Conservation (phyloP, 140 eudicot genomes). For the Erigeron philadelphicus region DNA sequence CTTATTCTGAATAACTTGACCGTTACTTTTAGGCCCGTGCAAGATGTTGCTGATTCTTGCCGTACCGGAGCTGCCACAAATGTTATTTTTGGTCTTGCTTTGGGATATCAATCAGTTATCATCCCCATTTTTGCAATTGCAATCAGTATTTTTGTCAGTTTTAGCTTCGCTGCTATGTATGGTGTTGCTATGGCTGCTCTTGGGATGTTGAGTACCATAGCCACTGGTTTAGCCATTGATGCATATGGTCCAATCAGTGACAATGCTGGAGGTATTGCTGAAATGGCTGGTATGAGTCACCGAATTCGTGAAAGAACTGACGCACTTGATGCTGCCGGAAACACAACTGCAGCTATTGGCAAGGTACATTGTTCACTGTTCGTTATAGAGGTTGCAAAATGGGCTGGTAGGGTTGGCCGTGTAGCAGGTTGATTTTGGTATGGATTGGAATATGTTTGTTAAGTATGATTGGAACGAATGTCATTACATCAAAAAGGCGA, state of each 20-base stretch:
- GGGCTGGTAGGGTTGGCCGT: too few relatives aligned
- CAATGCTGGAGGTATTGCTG: slow-evolving; percentile 68
- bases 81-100: slow-evolving; percentile 63
- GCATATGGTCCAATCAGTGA: slow-evolving; percentile 75
- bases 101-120: slow-evolving; percentile 64
- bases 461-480: too few relatives aligned
- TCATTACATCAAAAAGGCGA: too few relatives aligned
- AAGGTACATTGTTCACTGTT: slow-evolving; percentile 33
- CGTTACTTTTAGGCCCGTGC: slow-evolving; percentile 50
- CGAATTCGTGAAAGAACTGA: slow-evolving; percentile 59
- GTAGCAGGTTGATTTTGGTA: not conserved
- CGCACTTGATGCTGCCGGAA: slow-evolving; percentile 79
- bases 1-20: slow-evolving; percentile 14
- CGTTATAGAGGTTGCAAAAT: not conserved
- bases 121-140: slow-evolving; percentile 59
- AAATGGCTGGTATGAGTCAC: slow-evolving; percentile 72
- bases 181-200: slow-evolving; percentile 71
- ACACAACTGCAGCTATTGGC: slow-evolving; percentile 70
- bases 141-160: slow-evolving; percentile 55
- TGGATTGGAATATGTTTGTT: not conserved
- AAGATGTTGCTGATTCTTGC: slow-evolving; percentile 73
- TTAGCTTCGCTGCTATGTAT: slow-evolving; percentile 63
- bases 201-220: slow-evolving; percentile 71
- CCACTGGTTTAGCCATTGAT: slow-evolving; percentile 63
- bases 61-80: slow-evolving; percentile 72